Evolutionary conservation across 2,329 filamentous ascomycete genomes (phyloP).

Genomic region (Daldinia sp.): DNA sequence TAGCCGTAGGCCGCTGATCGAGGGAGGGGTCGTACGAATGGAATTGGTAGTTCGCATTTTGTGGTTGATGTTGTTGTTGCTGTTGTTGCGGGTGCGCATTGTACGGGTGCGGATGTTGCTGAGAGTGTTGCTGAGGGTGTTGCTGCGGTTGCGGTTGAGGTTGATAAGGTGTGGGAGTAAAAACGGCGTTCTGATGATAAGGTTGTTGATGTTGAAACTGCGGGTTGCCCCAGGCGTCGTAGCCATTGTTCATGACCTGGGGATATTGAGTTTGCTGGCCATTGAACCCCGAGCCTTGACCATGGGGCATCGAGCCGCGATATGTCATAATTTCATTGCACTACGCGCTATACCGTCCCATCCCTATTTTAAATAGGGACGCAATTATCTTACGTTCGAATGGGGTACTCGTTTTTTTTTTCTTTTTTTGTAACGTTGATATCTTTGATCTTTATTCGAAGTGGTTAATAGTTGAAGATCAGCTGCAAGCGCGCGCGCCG

Average conservation of each 20-base stretch:
- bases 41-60: slow-evolving; percentile 48
- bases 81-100: slow-evolving; percentile 44
- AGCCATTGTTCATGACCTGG: slow-evolving; percentile 42
- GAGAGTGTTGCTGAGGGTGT: slow-evolving; percentile 37
- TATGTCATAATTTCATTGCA: slow-evolving; percentile 54
- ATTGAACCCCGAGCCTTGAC: slow-evolving; percentile 50
- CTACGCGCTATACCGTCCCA: slow-evolving; percentile 38
- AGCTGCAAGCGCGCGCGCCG: slow-evolving; percentile 36
- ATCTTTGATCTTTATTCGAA: slow-evolving; percentile 10
- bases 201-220: slow-evolving; percentile 44
- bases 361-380: slow-evolving; percentile 20
- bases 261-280: slow-evolving; percentile 46
- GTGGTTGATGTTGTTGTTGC: slow-evolving; percentile 46
- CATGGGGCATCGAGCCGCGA: slow-evolving; percentile 50
- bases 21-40: slow-evolving; percentile 50
- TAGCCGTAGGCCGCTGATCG: slow-evolving; percentile 45
- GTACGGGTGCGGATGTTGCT: slow-evolving; percentile 25
- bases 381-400: slow-evolving; percentile 15
- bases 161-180: slow-evolving; percentile 45
- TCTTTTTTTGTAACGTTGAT: slow-evolving; percentile 6
- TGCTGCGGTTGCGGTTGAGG: slow-evolving; percentile 21
- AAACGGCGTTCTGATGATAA: slow-evolving; percentile 42
- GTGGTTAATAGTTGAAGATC: slow-evolving; percentile 17
- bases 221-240: slow-evolving; percentile 48
- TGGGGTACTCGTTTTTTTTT: neutral